Base-by-base conservation (phyloP, 345 rosid genomes). In the Syzygium oleosum region DNA sequence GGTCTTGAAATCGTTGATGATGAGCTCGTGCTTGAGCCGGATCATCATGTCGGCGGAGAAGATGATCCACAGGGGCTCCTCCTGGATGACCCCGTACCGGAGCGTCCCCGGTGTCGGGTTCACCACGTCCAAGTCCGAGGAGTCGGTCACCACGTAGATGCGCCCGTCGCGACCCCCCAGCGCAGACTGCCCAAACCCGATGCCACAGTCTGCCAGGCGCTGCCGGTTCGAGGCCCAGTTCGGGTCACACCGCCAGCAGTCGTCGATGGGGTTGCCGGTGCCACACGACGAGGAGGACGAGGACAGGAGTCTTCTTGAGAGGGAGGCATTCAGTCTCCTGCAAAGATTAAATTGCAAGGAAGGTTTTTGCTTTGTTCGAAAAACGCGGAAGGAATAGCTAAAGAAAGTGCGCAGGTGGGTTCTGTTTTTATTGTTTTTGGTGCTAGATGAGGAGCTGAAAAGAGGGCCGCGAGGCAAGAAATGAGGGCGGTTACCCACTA, bases 21-120 rank as follows among this genome's bases (percentile, higher is more conserved):
- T 96, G 59, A 98, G 98, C 65, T 98, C 99, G 88, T 98, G 99
- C 84, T 88, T 93, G 12, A 98, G 95, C 41, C 87, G 94, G 87
- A 98, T 96, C 51, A 88, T 88, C 99, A 97, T 98, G 92, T 93
- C 90, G 61, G 93, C 49, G 10, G 94, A 61, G 91, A 98, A 98
- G 85, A 92, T 56, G 52, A 98, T 98, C 99, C 99, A 98, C 27
- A 98, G 93, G 3, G 99, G 99, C 38, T 93, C 96, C 9, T 86
- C 84, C 61, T 98, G 99, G 88, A 98, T 95, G 52, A 95, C 98
- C 46, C 94, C 99, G 89, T 95, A 91, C 0, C 99, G 98, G 73
- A 98, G 97, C 1, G 99, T 98, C 16, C 99, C 99, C 0, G 99
- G 99, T 2, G 90, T 90, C 2, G 99, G 99, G 91, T 96, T 91